These are phyloP conservation scores for Coniosporium apollinis DNA, from an alignment of 495 filamentous ascomycete genomes.

Conservation along the genomic window DNA sequence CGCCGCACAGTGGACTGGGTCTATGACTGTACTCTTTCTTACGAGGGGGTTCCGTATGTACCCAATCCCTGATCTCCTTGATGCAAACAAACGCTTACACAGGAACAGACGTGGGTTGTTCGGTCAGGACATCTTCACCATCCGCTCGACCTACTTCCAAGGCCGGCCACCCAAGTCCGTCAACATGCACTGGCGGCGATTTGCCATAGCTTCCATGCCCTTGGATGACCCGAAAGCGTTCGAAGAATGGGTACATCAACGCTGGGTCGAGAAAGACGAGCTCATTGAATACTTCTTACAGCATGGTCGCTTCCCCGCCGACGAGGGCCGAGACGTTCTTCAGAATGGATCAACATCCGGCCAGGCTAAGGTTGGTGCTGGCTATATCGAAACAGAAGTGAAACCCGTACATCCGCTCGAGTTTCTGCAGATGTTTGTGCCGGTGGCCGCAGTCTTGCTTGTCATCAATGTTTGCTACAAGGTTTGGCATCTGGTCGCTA, in stretches of 20 bases:
- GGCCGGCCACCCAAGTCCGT: conserved; percentile 67
- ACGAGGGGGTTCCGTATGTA: conserved; percentile 59
- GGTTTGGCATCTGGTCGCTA: too few relatives aligned
- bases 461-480: conserved; percentile 14
- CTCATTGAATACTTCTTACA: conserved; percentile 53
- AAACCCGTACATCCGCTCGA: conserved; percentile 30
- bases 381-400: conserved; percentile 44
- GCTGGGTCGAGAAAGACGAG: conserved; percentile 69
- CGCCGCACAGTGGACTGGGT: conserved; percentile 56
- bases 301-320: conserved; percentile 54
- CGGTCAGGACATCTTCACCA: conserved; percentile 60
- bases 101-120: conserved; percentile 42
- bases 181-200: conserved; percentile 73
- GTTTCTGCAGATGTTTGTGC: conserved; percentile 22
- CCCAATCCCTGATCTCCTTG: conserved; percentile 19
- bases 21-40: conserved; percentile 75
- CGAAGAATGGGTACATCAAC: conserved; percentile 52
- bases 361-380: conserved; percentile 19
- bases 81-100: conserved; percentile 5
- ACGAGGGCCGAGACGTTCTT: conserved; percentile 29
- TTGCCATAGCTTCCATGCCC: conserved; percentile 48
- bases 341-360: conserved; percentile 2
- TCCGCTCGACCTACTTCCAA: conserved; percentile 55
- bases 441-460: conserved; percentile 7
- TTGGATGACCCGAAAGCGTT: conserved; percentile 44